Base-by-base conservation (phyloP, 495 filamentous ascomycete genomes). In the Aspergillus saccharolyticus region DNA sequence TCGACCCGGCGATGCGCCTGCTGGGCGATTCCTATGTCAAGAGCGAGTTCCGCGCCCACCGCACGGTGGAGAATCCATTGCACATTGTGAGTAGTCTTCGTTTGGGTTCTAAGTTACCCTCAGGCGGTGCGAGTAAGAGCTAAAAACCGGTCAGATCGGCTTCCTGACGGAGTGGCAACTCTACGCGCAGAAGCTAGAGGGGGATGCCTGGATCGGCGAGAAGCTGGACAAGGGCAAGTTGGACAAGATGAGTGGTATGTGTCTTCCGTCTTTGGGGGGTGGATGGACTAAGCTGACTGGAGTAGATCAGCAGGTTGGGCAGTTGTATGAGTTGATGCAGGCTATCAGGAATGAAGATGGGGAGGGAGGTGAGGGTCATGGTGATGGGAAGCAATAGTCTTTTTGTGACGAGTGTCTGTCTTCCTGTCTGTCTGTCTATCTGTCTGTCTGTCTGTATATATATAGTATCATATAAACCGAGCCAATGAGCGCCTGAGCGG, bases 81-180 rank as follows among this genome's bases (percentile, higher is more conserved):
- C 92, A 97, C 67, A 84, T 98, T 71, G 91, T 96, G 80, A 44
- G 83, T 70, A 24, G 33, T 4, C 16, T 19, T 45, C 19, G 7
- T 39, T 10, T 39, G 2, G 7, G 33, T 30, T n/a, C n/a, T n/a
- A n/a, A 30, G 25, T 30, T 4, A 4, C 25, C 25, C 4, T 30
- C 4, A 4, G 25, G 4, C 25, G 33, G 12, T 6, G 33, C 2
- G 7, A 39, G 7, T 39, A 2, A 16, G 16, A 7, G 30, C 12
- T 2, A 1, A 21, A 25, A 19, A 24, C 50, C 14, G 4, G 18
- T n/a, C 54, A 96, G 91, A 88, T 97, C 60, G 94, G 94, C 3
- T 98, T 98, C 67, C 77, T 97, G 63, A 93, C 89, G 0, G 91
- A 97, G 72, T 98, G 94, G 94, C 94, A 97, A 68, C 70, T 88